A percentile compares a stretch with the other conserved stretches of the same genome.
Evolutionary conservation across 202 grass and related monocot genomes (phyloP).

Genomic region (Setaria italica): DNA sequence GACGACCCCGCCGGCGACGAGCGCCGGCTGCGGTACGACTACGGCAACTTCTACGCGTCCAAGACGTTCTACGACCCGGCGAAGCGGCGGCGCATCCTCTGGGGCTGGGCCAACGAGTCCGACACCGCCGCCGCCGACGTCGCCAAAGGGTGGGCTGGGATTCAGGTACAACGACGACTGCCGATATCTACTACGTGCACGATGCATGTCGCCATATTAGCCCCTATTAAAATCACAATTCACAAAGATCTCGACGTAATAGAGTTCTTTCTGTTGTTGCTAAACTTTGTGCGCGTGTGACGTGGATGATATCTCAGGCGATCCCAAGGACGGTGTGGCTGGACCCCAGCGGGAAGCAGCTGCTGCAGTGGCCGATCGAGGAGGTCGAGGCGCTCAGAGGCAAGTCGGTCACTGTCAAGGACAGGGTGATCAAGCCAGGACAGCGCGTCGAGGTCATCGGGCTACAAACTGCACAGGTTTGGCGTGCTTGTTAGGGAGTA

Average conservation of each 20-base stretch:
- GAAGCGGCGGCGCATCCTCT: slow-evolving; percentile 61
- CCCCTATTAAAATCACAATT: not conserved
- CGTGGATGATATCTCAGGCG: slow-evolving; percentile 31
- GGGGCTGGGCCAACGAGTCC: slow-evolving; percentile 86
- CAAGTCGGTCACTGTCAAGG: slow-evolving; percentile 40
- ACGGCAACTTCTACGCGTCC: slow-evolving; percentile 89
- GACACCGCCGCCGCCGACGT: slow-evolving; percentile 51
- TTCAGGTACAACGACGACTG: slow-evolving; percentile 44
- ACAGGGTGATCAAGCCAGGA: slow-evolving; percentile 44
- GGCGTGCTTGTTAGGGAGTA: not conserved
- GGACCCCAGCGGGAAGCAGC: slow-evolving; percentile 56
- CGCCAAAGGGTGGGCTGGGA: slow-evolving; percentile 76
- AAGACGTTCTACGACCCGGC: slow-evolving; percentile 74
- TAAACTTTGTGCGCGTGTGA: not conserved
- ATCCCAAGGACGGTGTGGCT: slow-evolving; percentile 79
- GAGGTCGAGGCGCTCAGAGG: slow-evolving; percentile 61
- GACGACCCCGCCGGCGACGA: slow-evolving; percentile 57
- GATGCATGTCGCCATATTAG: not conserved
- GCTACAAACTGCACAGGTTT: slow-evolving; percentile 55
- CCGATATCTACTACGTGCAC: no score
- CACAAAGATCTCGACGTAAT: not conserved
- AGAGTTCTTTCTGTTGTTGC: not conserved
- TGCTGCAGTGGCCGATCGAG: slow-evolving; percentile 76
- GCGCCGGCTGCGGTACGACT: slow-evolving; percentile 61
- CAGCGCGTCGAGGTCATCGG: slow-evolving; percentile 54